A percentile compares a stretch with the other conserved stretches of the same genome.
Evolutionary conservation across 352 stramenopile species (phyloP).

Genomic region (Phytophthora quininea): DNA sequence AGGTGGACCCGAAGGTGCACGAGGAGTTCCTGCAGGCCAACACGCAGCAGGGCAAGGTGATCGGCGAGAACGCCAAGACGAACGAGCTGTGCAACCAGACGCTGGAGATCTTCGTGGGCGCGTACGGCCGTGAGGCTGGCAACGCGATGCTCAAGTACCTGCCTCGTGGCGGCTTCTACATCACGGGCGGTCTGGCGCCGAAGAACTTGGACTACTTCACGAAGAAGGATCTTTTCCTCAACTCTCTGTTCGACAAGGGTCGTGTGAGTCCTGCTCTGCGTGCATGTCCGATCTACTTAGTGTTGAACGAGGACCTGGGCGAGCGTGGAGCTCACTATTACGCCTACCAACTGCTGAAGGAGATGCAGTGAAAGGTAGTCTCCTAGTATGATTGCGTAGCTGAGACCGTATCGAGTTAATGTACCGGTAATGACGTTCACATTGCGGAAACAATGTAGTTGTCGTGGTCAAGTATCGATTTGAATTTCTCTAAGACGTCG

Average conservation of each 20-base stretch:
- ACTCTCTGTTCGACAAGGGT: constrained; percentile 86
- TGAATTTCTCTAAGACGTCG: too few relatives aligned
- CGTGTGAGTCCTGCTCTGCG: constrained; percentile 79
- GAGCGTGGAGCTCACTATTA: constrained; percentile 87
- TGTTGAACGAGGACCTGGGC: constrained; percentile 87
- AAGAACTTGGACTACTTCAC: constrained; percentile 96
- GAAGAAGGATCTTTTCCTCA: constrained; percentile 73
- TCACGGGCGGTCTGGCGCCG: constrained; percentile 94
- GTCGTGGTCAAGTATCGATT: too few relatives aligned
- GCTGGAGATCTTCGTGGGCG: constrained; percentile 93
- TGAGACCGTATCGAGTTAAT: too few relatives aligned
- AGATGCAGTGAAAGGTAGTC: neutral
- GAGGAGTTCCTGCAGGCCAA: constrained; percentile 60
- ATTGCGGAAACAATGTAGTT: too few relatives aligned
- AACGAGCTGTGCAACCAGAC: constrained; percentile 85
- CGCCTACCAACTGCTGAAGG: constrained; percentile 65
- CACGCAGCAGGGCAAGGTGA: constrained; percentile 71
- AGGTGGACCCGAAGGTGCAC: constrained; percentile 81
- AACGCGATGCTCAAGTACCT: constrained; percentile 95
- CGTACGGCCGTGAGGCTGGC: constrained; percentile 95
- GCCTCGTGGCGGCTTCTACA: constrained; percentile 95
- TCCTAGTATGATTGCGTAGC: too few relatives aligned
- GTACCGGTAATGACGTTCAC: too few relatives aligned
- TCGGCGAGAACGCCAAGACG: constrained; percentile 86
- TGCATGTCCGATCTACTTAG: constrained; percentile 82